A percentile compares a stretch with the other conserved stretches of the same genome.
These are phyloP conservation scores for Cetraspora pellucida DNA, from an alignment of 192 early-diverging fungal species.

Conservation along the genomic window DNA sequence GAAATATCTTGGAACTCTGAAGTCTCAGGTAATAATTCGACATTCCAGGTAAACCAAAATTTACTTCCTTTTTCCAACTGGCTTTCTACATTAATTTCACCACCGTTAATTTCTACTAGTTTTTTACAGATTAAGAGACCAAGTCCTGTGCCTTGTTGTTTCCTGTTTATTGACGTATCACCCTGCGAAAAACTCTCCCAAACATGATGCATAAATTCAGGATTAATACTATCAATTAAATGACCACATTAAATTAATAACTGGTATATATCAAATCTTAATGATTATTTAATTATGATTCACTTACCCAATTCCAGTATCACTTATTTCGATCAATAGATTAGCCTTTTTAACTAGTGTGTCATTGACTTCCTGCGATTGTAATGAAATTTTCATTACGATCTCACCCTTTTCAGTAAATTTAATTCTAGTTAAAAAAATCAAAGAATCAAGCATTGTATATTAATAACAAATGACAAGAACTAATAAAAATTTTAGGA, in stretches of 20 bases:
- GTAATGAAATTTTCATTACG: slow-evolving; percentile 24
- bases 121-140: slow-evolving; percentile 77
- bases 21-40: neutral
- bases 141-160: slow-evolving; percentile 76
- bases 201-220: slow-evolving; percentile 52
- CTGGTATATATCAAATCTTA: neutral
- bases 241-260: slow-evolving; percentile 40
- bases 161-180: slow-evolving; percentile 68
- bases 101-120: slow-evolving; percentile 71
- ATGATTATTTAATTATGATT: too few relatives aligned
- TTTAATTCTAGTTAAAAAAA: slow-evolving; percentile 38
- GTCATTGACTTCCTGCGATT: neutral
- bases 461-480: neutral
- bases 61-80: slow-evolving; percentile 62
- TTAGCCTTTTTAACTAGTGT: slow-evolving; percentile 21
- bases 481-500: neutral
- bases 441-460: too few relatives aligned
- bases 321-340: slow-evolving; percentile 61
- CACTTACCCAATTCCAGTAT: slow-evolving; percentile 69
- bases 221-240: slow-evolving; percentile 50
- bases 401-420: slow-evolving; percentile 52
- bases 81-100: slow-evolving; percentile 67
- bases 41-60: slow-evolving; percentile 67
- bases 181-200: slow-evolving; percentile 75
- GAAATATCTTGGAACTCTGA: slow-evolving; percentile 29